These are phyloP conservation scores for Fusarium chaquense DNA, from an alignment of 2,329 filamentous ascomycete species.

Conservation along the genomic window DNA sequence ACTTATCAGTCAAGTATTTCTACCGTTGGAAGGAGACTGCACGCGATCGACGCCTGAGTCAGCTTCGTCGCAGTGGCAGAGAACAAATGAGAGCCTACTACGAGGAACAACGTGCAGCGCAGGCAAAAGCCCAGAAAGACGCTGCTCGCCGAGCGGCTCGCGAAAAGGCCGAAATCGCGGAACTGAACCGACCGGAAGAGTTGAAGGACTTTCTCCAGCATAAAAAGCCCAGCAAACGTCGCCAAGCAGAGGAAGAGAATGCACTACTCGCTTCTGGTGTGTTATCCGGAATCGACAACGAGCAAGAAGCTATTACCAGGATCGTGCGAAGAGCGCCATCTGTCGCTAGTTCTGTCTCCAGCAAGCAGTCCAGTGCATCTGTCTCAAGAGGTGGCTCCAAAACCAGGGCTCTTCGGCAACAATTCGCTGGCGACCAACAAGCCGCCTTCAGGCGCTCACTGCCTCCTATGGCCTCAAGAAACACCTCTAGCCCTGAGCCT, in stretches of 20 bases:
- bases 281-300: constrained; percentile 56
- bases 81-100: constrained; percentile 64
- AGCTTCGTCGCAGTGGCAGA: constrained; percentile 64
- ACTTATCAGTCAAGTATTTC: constrained; percentile 66
- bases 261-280: constrained; percentile 58
- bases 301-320: constrained; percentile 51
- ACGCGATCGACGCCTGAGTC: constrained; percentile 61
- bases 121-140: constrained; percentile 52
- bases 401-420: constrained; percentile 54
- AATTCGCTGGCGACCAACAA: constrained; percentile 47
- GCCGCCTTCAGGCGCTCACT: constrained; percentile 56
- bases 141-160: constrained; percentile 46
- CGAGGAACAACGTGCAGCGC: constrained; percentile 53
- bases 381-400: constrained; percentile 50
- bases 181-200: constrained; percentile 53
- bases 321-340: constrained; percentile 52
- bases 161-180: constrained; percentile 44
- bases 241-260: constrained; percentile 53
- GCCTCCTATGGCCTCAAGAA: constrained; percentile 51
- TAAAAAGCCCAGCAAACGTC: constrained; percentile 47
- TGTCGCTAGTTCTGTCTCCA: constrained; percentile 37
- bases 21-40: constrained; percentile 67
- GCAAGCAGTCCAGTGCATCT: constrained; percentile 40
- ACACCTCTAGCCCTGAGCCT: constrained; percentile 44
- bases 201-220: constrained; percentile 51